Base-by-base conservation (phyloP, 129 eudicot genomes). In the Helianthus tuberosus region DNA sequence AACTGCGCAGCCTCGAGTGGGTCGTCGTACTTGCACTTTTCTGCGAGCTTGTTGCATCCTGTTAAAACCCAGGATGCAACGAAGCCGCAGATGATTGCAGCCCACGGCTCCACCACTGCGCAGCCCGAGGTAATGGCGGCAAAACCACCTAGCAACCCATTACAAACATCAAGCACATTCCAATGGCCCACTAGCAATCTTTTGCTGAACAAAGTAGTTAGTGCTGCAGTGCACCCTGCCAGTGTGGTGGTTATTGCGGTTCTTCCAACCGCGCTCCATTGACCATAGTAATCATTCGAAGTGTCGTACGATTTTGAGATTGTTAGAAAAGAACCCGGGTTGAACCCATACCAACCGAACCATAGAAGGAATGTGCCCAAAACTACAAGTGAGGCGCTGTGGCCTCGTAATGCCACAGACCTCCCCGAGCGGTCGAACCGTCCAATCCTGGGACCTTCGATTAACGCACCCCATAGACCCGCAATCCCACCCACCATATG, bases 331-430 rank as follows among this genome's bases (percentile, higher is more conserved):
- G 87, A 83, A 11, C 87, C 87, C 2, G 87, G 81, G 46, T 79
- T 83, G 16, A 83, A 83, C n/a, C 86, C 86, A 14, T 76, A 80
- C 85, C 85, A 81, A 2, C 85, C 86, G 15, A 82, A 82, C 86
- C 86, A 82, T 20, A 83, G 49, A 39, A 83, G 25, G 64, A 83
- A 83, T 6, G 84, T 83, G 0, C 87, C 87, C 6, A 83, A 55
- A 4, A 83, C 87, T 10, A 83, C 84, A 52, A 83, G 64, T 0
- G 87, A 59, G 14, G 75, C 81, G 27, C 75, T 83, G 23, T 83
- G 87, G 3, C 87, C 87, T 6, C 74, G 76, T 53, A 83, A 38
- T 3, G 71, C 74, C 32, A 74, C 74, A 0, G 80, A 27, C 25
- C 55, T 44, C 1, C 84, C 87, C 0, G 59, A 0, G 16, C 50